Base-by-base conservation (phyloP, 805 yeast species). In the Kodamaea kaohsiungensis region DNA sequence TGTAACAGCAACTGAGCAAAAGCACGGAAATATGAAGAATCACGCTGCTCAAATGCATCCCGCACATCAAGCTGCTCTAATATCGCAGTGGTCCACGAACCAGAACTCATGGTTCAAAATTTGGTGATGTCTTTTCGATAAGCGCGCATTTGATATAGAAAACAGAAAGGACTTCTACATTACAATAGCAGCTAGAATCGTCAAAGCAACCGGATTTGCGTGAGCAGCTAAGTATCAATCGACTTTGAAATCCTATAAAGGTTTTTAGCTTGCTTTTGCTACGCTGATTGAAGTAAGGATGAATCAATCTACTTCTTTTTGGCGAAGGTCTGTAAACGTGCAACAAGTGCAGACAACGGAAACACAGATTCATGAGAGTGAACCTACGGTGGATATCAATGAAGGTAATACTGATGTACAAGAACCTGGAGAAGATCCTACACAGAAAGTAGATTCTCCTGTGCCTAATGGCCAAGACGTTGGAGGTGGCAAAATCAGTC, bases 1-100 rank as follows among this genome's bases (percentile, higher is more conserved):
- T 55, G 60, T 10, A 61, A 57, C 45, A 57, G 59, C 46, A 75
- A 57, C 47, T 69, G 71, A 27, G 64, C 53, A 53, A 76, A 75
- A 2, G 78, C 78, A 15, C 53, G 56, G 55, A 61, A 72, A 56
- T 67, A 72, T 9, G 62, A 59, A 2, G 64, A 57, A 55, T 74
- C 75, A 46, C 62, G 56, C 57, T 68, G 61, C 59, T 75, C 77
- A 18, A 64, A 52, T 19, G 57, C 62, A 56, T 75, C 79, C 37
- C 80, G 61, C 13, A 55, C 54, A 17, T 58, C 54, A 17, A 75
- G 61, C 46, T 64, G 62, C 7, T 58, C 59, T 10, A 67, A 55
- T 4, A 72, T 61, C 18, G 48, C 39, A 10, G 45, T 25, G 40
- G 43, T 39, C 50, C 50, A 46, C 12, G 43, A 43, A 13, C 22